These are phyloP conservation scores for Tricholoma hemisulphureum DNA, from an alignment of 768 basidiomycete genomes.

Conservation along the genomic window DNA sequence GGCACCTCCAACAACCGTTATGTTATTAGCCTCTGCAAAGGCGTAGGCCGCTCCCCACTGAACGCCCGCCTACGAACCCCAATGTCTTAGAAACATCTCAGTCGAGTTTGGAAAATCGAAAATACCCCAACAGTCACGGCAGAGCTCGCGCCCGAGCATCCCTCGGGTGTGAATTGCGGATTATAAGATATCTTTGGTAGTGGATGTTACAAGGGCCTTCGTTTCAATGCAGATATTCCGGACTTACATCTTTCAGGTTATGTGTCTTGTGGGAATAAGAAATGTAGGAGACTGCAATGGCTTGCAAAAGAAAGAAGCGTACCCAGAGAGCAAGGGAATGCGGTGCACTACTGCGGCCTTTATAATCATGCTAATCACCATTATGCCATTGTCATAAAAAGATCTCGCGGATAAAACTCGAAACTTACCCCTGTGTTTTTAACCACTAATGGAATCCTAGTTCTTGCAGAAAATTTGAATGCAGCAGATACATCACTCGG, in stretches of 20 bases:
- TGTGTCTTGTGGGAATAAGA: slow-evolving; percentile 32
- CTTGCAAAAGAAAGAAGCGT: slow-evolving; percentile 5
- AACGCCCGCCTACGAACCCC: slow-evolving; percentile 38
- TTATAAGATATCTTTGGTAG: slow-evolving; percentile 33
- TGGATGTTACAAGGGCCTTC: background rate
- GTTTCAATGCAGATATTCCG: background rate
- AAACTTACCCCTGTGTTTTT: slow-evolving; percentile 52
- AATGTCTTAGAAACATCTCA: background rate
- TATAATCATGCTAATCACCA: slow-evolving; percentile 44
- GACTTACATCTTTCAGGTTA: slow-evolving; percentile 37
- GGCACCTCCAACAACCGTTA: slow-evolving; percentile 48
- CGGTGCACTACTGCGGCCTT: slow-evolving; percentile 46
- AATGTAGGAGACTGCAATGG: background rate
- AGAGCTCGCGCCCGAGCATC: slow-evolving; percentile 28
- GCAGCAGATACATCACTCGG: slow-evolving; percentile 43
- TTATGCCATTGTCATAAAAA: background rate
- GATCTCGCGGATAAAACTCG: background rate
- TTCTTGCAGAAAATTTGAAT: slow-evolving; percentile 40
- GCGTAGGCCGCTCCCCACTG: slow-evolving; percentile 44
- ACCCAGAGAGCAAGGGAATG: slow-evolving; percentile 47
- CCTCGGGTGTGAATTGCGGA: slow-evolving; percentile 34
- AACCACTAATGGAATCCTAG: slow-evolving; percentile 42
- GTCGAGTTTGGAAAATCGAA: background rate
- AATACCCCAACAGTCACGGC: slow-evolving; percentile 39
- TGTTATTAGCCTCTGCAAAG: slow-evolving; percentile 43